Base-by-base conservation (phyloP, 805 yeast genomes). In the Ogataea thermomethanolica region DNA sequence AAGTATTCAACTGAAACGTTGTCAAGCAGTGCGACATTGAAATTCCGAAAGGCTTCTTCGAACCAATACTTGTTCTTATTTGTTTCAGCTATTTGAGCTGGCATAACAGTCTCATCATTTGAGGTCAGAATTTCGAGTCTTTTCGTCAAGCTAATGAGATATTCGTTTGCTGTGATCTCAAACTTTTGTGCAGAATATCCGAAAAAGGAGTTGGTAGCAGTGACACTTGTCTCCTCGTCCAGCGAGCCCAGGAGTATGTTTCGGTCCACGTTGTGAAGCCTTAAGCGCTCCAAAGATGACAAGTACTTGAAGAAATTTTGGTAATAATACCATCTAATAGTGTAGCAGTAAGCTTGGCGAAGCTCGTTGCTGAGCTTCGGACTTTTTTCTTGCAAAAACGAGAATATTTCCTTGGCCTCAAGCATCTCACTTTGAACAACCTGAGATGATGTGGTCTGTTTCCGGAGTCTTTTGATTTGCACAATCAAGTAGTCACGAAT, bases 311-410 rank as follows among this genome's bases (percentile, higher is more conserved):
- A 79, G 55, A 90, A 91, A 50, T 84, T 76, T 41, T 83, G 74
- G 43, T 74, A 70, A 59, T 93, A 93, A 65, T 91, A 93, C 99
- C 99, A 93, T 53, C 76, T 70, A 86, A 93, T 90, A 2, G 98
- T 91, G 54, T 79, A 80, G 13, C 81, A 66, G 59, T 93, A 93
- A 0, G 97, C 98, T 52, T 75, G 74, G 39, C 79, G 73, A 28
- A 93, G 70, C 54, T 87, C 93, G 11, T 66, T 58, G 0, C 95
- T 91, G 39, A 93, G 64, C 6, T 78, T 70, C 7, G 74, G 70
- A 42, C 84, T 76, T 35, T 78, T 74, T 4, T 62, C 53, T 4
- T 67, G 59, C 27, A 91, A 58, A 44, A 85, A 88, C 3, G 64
- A 64, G 50, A 65, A 84, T 1, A 78, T 69, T 36, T 81, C 86